Base-by-base conservation (phyloP, 495 filamentous ascomycete species). In the Usnea hakonensis region DNA sequence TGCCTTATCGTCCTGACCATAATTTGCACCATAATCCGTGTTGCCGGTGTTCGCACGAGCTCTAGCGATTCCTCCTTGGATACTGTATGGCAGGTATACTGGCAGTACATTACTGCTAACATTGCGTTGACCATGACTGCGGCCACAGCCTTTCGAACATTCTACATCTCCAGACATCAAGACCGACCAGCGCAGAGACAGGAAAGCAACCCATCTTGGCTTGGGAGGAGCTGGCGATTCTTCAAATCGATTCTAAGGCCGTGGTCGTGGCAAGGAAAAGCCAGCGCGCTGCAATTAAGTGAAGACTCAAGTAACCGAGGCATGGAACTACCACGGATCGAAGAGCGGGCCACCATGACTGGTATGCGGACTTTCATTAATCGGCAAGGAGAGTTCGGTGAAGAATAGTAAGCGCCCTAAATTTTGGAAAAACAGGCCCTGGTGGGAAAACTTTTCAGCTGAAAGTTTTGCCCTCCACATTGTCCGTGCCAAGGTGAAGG, bases 81-180 rank as follows among this genome's bases (percentile, higher is more conserved):
- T 48, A 30, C 33, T 11, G 33, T 57, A 4, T 70, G 68, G 66
- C 64, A 61, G 57, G 41, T 43, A 23, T 69, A 61, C 60, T 70
- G 68, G 64, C 63, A 63, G n/a, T 44, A 55, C 19, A 36, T 68
- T n/a, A 26, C 59, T 10, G 66, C 67, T 19, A 40, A 57, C 10
- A 53, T 70, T 21, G 68, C 55, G 19, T 13, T 70, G 10, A 64
- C 64, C 35, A 54, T 70, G 59, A 60, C 63, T 19, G 43, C 68
- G 30, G 35, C 64, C 14, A 55, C 63, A 19, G 65, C 68, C 35
- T 69, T 68, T 46, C 68, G 68, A 53, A 32, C 66, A n/a, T 69
- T 69, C 65, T 53, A 37, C 68, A 32, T 38, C 65, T 55, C 60
- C 35, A 14, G 19, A n/a, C 38, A 48, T 19, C 46, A 57, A 56